Evolutionary conservation across 495 filamentous ascomycete species (phyloP).

Genomic region (Achaetomiella virescens): DNA sequence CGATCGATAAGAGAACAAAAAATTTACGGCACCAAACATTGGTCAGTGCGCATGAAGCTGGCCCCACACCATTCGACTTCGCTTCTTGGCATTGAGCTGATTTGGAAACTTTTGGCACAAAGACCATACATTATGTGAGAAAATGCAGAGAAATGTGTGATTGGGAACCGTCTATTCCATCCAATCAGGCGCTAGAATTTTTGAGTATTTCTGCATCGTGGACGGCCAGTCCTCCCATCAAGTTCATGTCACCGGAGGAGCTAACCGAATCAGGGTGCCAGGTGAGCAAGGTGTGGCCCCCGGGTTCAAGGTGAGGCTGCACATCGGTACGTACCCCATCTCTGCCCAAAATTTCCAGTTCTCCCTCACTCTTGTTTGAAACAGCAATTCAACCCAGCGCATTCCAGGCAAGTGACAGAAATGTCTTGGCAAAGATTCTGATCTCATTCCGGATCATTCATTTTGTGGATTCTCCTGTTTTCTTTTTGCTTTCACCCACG

Average conservation of each 20-base stretch:
- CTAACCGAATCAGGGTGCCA: neutral
- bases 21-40: constrained; percentile 19
- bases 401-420: neutral
- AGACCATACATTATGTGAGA: too few relatives aligned
- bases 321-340: constrained; percentile 4
- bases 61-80: neutral
- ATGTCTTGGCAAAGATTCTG: neutral
- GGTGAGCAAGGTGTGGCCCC: constrained; percentile 3
- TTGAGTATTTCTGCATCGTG: too few relatives aligned
- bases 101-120: neutral
- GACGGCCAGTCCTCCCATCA: too few relatives aligned
- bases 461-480: neutral
- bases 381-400: neutral
- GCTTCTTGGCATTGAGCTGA: neutral
- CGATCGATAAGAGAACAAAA: constrained; percentile 24
- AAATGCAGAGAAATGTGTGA: too few relatives aligned
- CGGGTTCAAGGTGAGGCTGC: neutral
- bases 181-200: too few relatives aligned
- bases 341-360: constrained; percentile 10
- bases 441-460: neutral
- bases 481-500: neutral
- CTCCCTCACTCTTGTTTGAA: constrained; percentile 3
- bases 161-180: too few relatives aligned
- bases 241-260: neutral
- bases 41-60: constrained; percentile 17